phyloP scores from a whole-genome alignment of 163 green algal species.

The Chlamydomonas reinhardtii region DNA sequence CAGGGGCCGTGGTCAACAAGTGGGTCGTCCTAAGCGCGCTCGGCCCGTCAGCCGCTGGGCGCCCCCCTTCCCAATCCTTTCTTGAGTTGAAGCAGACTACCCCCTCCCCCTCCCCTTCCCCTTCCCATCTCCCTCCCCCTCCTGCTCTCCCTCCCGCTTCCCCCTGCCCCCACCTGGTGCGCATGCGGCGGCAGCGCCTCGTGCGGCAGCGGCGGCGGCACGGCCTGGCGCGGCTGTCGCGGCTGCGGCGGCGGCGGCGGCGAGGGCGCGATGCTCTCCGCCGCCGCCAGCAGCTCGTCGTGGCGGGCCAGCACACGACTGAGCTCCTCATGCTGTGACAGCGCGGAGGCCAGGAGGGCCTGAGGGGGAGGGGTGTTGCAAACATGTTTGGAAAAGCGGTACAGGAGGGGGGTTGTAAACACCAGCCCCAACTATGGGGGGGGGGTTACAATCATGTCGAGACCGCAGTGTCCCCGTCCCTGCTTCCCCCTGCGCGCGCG shows the following conservation, averaged over 20 bases:
- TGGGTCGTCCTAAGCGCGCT: too few species aligned
- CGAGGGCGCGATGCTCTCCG: slow-evolving; percentile 4
- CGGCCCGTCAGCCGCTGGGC: too few species aligned
- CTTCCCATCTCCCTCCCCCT: neutral
- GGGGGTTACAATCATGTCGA: neutral
- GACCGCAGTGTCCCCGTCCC: too few species aligned
- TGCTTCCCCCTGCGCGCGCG: too few species aligned
- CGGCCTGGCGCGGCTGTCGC: neutral
- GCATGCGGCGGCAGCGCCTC: neutral
- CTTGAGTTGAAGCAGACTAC: too few species aligned
- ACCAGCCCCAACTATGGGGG: too few species aligned
- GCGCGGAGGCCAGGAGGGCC: slow-evolving; percentile 18
- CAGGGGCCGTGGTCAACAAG: too few species aligned
- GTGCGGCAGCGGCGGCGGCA: neutral
- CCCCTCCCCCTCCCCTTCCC: too few species aligned
- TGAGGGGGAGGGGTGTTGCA: neutral
- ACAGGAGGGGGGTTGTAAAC: too few species aligned
- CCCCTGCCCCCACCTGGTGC: neutral
- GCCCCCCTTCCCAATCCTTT: too few species aligned
- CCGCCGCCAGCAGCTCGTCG: slow-evolving; percentile 41
- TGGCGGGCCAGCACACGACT: slow-evolving; percentile 20
- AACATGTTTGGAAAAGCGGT: neutral
- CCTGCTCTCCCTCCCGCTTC: neutral
- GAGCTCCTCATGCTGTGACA: slow-evolving; percentile 48
- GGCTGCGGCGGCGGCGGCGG: neutral